Evolutionary conservation across 768 basidiomycete species (phyloP), one percentile per base, ranked within the genome.

Genomic region (Amanita inopinata): DNA sequence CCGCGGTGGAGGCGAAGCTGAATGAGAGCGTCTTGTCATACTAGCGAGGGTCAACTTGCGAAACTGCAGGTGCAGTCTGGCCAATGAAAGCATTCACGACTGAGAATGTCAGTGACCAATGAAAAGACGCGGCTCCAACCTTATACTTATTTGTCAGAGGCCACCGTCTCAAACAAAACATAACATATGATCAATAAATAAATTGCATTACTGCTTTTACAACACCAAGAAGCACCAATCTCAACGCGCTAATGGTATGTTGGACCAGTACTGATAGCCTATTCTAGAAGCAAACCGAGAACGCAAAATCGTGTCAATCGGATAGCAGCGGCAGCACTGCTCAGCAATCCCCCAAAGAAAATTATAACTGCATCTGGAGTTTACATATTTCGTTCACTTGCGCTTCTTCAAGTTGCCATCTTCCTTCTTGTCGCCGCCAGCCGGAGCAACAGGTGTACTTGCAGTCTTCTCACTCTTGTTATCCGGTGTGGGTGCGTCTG

Each of bases 341-440:
- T 14, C 35, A 28, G 24, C 18, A 27, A 27, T 19, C 23, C 35
- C 43, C 18, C 23, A 36, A 35, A 33, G 20, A 35, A 22, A 7
- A 20, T 30, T 17, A 42, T 20, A n/a, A n/a, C n/a, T n/a, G n/a
- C n/a, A 15, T 42, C 34, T 34, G 15, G 17, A 24, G 24, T 33
- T 37, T 15, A 32, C 12, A 4, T 12, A 25, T 2, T 33, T 17
- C 22, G 4, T 10, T 35, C 55, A 61, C 56, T 67, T 71, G 53
- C 87, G 82, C 71, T 86, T 90, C 74, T 85, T 90, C 48, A 78
- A 60, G 32, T 61, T 49, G 43, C 66, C 68, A 48, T 85, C 82
- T 8, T 78, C 75, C 66, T 80, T 78, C 72, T 86, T 81, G 48
- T 78, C 76, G 27, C 73, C 81, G 51, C 81, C 80, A 20, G 84